Base-by-base conservation (phyloP, 305 asterid genomes). In the Solanum hybrid region DNA sequence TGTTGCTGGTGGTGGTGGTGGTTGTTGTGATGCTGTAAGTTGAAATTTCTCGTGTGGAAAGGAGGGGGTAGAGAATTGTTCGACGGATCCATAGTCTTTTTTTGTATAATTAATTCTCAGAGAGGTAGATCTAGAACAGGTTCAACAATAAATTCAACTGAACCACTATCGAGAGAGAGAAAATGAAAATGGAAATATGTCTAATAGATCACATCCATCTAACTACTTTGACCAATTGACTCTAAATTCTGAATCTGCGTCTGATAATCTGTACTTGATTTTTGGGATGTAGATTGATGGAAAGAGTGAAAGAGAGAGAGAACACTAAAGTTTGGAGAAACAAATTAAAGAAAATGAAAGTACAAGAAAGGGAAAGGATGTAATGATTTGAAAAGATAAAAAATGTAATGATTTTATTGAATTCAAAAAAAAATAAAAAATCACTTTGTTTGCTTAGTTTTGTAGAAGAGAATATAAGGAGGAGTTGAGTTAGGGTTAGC, bases 21-120 rank as follows among this genome's bases (percentile, higher is more conserved):
- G 6, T 75, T 20, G 1, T 75, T 34, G 6, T 76, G 89, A 17
- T 89, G 91, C 20, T 89, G 91, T 37, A 89, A 82, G 77, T 79
- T 89, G 38, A 89, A 89, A 89, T 89, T 77, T 26, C 91, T 86
- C 1, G 87, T 78, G 60, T 89, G 91, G 26, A 89, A 89, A 89
- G 91, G 89, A 37, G 91, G 91, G 16, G 91, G 91, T 1, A 89
- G 89, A 0, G 91, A 89, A 89, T 89, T 66, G 14, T 88, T 81
- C 27, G 78, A 86, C 1, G 90, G 81, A 13, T 38, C 75, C 85
- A 85, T 80, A 8, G 31, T 51, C 24, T 4, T 38, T 60, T 89
- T 40, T 34, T 1, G 13, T 32, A 7, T 71, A 20, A 5, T 24
- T 71, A 20, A 16, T 31, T 20, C 13, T 32, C 1, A 5, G n/a